Base-by-base conservation (phyloP, 495 filamentous ascomycete species). In the Penicillium subrubescens region DNA sequence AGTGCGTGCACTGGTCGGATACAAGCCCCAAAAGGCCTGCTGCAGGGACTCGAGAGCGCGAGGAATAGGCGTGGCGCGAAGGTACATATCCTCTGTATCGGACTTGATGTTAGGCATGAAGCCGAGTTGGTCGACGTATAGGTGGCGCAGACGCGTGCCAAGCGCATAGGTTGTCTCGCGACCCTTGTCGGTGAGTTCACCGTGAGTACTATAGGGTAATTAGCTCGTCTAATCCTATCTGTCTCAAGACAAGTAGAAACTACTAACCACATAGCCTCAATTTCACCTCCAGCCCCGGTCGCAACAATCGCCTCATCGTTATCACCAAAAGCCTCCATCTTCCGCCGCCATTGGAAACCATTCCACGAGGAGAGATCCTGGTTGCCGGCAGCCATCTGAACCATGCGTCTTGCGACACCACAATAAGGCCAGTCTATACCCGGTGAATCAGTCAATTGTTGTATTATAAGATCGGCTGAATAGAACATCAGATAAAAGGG, bases 351-450 rank as follows among this genome's bases (percentile, higher is more conserved):
- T 76, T 91, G 83, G 29, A 96, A 79, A 0, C 82, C 82, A 60
- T 87, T 82, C 87, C 89, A 94, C 51, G 81, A 74, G 43, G 83
- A 81, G 63, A 83, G 78, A 61, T 87, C 83, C 25, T 84, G 73
- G 14, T 74, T 84, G 25, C 78, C 84, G 43, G 93, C 79, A 12
- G 93, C 86, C 71, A 89, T 85, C 67, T 90, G 88, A 41, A 85
- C 85, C 73, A 97, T 83, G 63, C 86, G 88, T 37, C 83, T 83
- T 19, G 92, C 93, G 46, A 88, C 86, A 56, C 82, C 83, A 79
- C 95, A 99, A 78, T 97, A 99, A 10, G 95, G 91, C 95, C 95
- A 99, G 75, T 91, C 86, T 89, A 64, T 14, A 15, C 35, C 33
- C 23, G 10, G 21, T 37, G 15, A 51, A 57, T 73, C 33, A 77